Percentiles rank a stretch among this genome's conserved stretches.
Conservation (phyloP, 331 rosid genomes). For the Prunus yedoensis region DNA sequence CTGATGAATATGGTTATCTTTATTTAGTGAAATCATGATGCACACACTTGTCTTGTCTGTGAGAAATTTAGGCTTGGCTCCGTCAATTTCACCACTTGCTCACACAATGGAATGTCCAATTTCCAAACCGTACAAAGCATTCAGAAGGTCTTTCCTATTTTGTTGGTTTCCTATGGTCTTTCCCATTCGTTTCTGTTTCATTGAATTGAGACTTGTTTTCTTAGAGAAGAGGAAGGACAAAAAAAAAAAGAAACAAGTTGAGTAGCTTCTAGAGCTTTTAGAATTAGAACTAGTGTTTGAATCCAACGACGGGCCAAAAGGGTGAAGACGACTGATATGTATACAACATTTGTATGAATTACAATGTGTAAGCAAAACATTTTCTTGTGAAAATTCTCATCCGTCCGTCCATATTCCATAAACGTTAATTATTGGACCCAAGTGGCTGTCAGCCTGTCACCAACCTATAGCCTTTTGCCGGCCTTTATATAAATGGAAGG, state of each 20-base stretch:
- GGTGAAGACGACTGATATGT: background rate
- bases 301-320: background rate
- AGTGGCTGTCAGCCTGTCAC: no score
- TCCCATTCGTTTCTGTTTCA: background rate
- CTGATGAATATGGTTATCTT: background rate
- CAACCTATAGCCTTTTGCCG: no score
- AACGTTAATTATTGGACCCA: no score
- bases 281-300: background rate
- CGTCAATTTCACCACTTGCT: background rate
- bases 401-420: no score
- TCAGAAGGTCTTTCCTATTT: background rate
- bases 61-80: background rate
- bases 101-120: background rate
- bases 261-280: background rate
- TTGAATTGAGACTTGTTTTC: background rate
- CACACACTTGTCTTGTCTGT: no score
- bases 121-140: background rate
- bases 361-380: no score
- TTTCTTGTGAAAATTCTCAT: no score
- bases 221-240: background rate
- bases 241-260: no score
- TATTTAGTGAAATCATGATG: background rate
- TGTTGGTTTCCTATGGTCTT: background rate
- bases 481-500: no score
- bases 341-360: no score